Evolutionary conservation across 1,284 basidiomycete genomes (phyloP), one percentile per base, ranked within the genome.

Genomic region (Microbotryum intermedium): DNA sequence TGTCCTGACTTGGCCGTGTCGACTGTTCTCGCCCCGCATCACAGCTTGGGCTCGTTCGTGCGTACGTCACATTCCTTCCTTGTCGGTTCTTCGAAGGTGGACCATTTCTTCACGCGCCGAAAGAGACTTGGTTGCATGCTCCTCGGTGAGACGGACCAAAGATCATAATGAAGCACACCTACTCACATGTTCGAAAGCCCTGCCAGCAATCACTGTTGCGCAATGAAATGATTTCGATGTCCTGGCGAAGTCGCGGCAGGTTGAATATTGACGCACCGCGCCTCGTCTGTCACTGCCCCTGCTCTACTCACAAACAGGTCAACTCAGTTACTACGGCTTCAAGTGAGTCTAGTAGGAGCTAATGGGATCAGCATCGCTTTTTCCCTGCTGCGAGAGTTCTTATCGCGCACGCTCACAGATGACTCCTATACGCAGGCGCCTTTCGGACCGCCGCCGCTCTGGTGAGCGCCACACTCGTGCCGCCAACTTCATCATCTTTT

Each of bases 321-420:
- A 66, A 29, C 61, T 66, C 2, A 58, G 55, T 11, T 66, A 66
- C 55, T 66, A 63, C 58, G 58, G 59, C 39, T 65, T 56, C 55
- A 56, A 56, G 55, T 56, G 46, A 56, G 48, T 50, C 20, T 39
- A 16, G 16, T 3, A 34, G 10, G 34, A 13, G 34, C 34, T 39
- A 10, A 16, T 4, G 11, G 8, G 11, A 39, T 16, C 54, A 11
- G 48, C 16, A n/a, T 39, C 2, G 10, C 53, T 45, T 3, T n/a
- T 44, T 55, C 23, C 16, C 7, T 50, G 47, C 26, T 49, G 11
- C 60, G 20, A 39, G 10, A 4, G 34, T 16, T 39, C 34, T 39
- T 10, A 39, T 16, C 34, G 11, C 34, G 9, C 10, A 39, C 10
- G 16, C 34, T 39, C 34, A 16, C 34, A 39, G 11, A 39, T 39